These are phyloP conservation scores for Tetrapyrgos nigripes DNA, from an alignment of 1,284 basidiomycete species.

Conservation along the genomic window DNA sequence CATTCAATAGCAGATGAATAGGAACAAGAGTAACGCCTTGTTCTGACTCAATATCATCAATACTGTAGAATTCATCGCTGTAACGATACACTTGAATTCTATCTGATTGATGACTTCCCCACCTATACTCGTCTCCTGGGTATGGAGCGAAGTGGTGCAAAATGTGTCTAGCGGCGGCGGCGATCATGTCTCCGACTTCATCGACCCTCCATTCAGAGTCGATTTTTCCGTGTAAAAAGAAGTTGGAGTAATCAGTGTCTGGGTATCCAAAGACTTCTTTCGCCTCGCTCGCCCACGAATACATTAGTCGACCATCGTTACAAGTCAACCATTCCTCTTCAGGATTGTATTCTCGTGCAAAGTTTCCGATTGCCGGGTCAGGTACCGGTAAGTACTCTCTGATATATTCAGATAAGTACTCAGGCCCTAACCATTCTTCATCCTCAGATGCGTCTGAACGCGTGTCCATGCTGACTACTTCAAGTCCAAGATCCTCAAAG, in stretches of 20 bases:
- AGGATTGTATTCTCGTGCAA: neutral
- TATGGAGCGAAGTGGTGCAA: constrained; percentile 1
- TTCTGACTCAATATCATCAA: constrained; percentile 2
- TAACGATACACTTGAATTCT: neutral
- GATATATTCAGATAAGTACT: neutral
- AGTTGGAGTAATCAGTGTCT: neutral
- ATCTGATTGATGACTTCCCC: neutral
- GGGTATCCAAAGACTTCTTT: constrained; percentile 5
- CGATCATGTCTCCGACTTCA: neutral
- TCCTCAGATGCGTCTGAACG: neutral
- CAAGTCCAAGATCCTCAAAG: neutral
- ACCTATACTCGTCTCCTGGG: constrained; percentile 6
- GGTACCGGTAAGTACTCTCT: neutral
- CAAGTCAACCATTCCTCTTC: neutral
- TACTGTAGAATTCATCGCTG: neutral
- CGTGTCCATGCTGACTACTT: neutral
- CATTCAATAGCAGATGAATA: neutral
- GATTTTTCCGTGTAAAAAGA: neutral
- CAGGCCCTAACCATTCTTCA: neutral
- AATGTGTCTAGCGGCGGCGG: neutral
- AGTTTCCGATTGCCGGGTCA: neutral
- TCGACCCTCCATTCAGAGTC: constrained; percentile 2
- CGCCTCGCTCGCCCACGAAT: neutral
- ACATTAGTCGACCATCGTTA: neutral
- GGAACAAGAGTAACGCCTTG: neutral